These are phyloP conservation scores for Pisolithus orientalis DNA, from an alignment of 768 basidiomycete genomes.

Conservation along the genomic window DNA sequence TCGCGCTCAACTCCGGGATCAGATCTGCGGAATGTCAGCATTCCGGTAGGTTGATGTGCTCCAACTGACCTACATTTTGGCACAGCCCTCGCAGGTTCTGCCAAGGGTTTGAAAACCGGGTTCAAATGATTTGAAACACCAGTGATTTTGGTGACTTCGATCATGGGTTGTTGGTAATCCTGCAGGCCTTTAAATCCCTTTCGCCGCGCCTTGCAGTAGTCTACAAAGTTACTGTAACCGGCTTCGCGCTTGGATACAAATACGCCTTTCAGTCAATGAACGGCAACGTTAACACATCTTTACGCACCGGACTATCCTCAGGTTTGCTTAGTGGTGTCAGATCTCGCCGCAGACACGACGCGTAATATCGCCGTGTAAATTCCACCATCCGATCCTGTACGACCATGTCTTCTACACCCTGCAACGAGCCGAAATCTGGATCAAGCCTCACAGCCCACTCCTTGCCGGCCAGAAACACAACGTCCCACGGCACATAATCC, in stretches of 20 bases:
- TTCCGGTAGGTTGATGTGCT: conserved; percentile 15
- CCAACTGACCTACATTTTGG: conserved; percentile 46
- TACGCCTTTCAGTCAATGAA: conserved; percentile 1
- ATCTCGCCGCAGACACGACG: conserved; percentile 52
- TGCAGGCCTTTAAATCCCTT: conserved; percentile 58
- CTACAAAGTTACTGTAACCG: conserved; percentile 53
- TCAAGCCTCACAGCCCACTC: conserved; percentile 46
- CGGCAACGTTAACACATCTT: background rate
- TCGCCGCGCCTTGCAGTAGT: conserved; percentile 57
- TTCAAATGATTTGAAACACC: conserved; percentile 51
- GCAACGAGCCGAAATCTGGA: conserved; percentile 24
- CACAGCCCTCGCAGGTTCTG: conserved; percentile 32
- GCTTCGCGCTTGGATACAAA: conserved; percentile 47
- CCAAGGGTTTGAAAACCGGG: conserved; percentile 40
- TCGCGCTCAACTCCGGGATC: conserved; percentile 77
- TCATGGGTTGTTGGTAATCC: conserved; percentile 61
- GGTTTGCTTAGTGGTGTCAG: conserved; percentile 70
- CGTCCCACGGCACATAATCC: conserved; percentile 57
- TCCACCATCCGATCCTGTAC: conserved; percentile 75
- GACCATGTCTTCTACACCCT: conserved; percentile 53
- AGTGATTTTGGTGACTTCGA: conserved; percentile 57
- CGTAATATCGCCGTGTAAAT: conserved; percentile 66
- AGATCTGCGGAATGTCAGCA: conserved; percentile 47
- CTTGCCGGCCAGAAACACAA: conserved; percentile 44
- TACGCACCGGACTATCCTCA: conserved; percentile 54